These are phyloP conservation scores for Penicillium flavigenum DNA, from an alignment of 495 filamentous ascomycete species.

Conservation along the genomic window DNA sequence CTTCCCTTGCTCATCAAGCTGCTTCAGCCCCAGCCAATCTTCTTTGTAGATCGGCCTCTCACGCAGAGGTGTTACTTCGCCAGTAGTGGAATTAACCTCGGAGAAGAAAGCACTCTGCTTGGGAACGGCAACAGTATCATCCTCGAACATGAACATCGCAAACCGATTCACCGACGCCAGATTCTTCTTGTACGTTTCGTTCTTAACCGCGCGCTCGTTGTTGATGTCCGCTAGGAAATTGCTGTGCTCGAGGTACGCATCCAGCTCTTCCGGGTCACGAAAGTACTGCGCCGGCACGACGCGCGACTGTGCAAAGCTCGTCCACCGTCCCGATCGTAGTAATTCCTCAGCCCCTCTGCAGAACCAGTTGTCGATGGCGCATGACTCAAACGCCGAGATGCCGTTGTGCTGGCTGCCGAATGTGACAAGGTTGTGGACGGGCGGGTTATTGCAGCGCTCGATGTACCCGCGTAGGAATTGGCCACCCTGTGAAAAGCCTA, in stretches of 20 bases:
- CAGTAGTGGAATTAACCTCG: conserved; percentile 70
- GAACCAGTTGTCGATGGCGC: conserved; percentile 67
- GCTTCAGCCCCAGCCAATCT: conserved; percentile 90
- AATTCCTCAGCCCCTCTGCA: conserved; percentile 75
- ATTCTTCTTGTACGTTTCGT: conserved; percentile 68
- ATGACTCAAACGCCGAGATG: conserved; percentile 75
- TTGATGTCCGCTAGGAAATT: conserved; percentile 99
- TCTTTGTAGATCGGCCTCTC: conserved; percentile 78
- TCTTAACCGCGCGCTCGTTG: conserved; percentile 80
- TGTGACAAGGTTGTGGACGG: conserved; percentile 79
- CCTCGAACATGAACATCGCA: conserved; percentile 85
- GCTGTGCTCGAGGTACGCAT: conserved; percentile 74
- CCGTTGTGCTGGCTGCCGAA: conserved; percentile 95
- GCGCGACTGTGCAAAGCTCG: conserved; percentile 65
- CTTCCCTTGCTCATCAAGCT: conserved; percentile 74
- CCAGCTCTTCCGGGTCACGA: conserved; percentile 68
- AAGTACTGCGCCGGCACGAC: conserved; percentile 96
- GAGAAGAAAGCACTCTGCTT: conserved; percentile 92
- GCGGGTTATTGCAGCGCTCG: conserved; percentile 83
- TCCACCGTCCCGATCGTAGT: conserved; percentile 74
- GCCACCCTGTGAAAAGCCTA: conserved; percentile 95
- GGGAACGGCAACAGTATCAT: conserved; percentile 83
- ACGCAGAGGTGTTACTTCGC: conserved; percentile 62
- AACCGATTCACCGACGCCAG: conserved; percentile 71
- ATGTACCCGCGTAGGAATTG: conserved; percentile 94